Base-by-base conservation (phyloP, 768 basidiomycete genomes). In the Boletus rubroflammeus region DNA sequence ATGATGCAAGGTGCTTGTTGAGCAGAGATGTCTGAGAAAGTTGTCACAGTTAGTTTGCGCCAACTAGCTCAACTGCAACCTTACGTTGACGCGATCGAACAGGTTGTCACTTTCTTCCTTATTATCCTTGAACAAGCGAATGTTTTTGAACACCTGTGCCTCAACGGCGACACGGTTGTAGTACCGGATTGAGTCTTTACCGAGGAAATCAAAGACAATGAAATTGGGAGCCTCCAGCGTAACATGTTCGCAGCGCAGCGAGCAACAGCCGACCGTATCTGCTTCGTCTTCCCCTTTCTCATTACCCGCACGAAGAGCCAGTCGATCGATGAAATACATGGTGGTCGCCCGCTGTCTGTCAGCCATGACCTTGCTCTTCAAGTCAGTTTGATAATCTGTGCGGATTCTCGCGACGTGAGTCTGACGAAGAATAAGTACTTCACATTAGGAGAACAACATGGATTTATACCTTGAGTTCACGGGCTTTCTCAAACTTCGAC, bases 201-300 rank as follows among this genome's bases (percentile, higher is more conserved):
- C 97, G 52, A 98, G 80, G 77, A 98, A 99, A 73, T 98, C 97
- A 72, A 99, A 96, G 53, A 90, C 77, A 69, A 98, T 85, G 63
- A 81, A 85, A 75, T 92, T 85, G 10, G 94, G 93, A 8, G 85
- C 84, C 62, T 90, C 84, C 49, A 98, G 77, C 2, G 96, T 98
- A 67, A 99, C 87, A 72, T 99, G 97, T 71, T 98, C 93, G 71
- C 88, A 96, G 29, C 95, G 90, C 46, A 99, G 76, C 5, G 97
- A 99, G 72, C 97, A 99, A 74, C 97, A 98, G 68, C 97, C 97
- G 52, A 98, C 94, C 0, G 97, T 99, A 69, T 99, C 97, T 1
- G 97, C 97, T 72, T 98, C 97, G 62, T 99, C 97, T 65, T 98
- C 97, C 41, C 96, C 97, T 73, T 99, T 99, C 76, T 99, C 97